Percentiles rank a stretch among this genome's conserved stretches.
Evolutionary conservation across 2,329 filamentous ascomycete species (phyloP).

Genomic region (Beauveria medogensis): DNA sequence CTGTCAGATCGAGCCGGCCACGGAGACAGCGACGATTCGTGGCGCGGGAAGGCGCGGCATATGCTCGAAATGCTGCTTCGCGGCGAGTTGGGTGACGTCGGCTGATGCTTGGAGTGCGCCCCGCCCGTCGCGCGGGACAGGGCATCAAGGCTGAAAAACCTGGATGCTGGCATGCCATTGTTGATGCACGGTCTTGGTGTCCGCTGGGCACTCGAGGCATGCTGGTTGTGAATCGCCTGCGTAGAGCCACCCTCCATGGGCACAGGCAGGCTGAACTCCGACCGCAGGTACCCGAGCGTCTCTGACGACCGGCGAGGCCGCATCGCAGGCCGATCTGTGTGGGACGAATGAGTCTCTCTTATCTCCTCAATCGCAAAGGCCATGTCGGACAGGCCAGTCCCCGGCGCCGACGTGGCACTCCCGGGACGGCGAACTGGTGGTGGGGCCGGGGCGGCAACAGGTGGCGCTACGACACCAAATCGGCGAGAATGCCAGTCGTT

Average conservation of each 20-base stretch:
- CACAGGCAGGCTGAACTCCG: not conserved
- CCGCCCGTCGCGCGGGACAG: constrained; percentile 11
- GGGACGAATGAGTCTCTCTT: not conserved
- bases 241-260: constrained; percentile 3
- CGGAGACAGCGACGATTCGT: constrained; percentile 5
- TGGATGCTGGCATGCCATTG: constrained; percentile 7
- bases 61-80: not conserved
- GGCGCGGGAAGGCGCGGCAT: not conserved
- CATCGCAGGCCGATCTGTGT: not conserved
- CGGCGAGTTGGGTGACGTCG: not conserved
- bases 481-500: constrained; percentile 25
- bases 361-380: not conserved
- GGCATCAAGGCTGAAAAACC: constrained; percentile 13
- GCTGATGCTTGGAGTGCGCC: not conserved
- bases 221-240: constrained; percentile 13
- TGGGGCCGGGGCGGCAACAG: not conserved
- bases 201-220: constrained; percentile 8
- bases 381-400: not conserved
- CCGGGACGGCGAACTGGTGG: not conserved
- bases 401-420: not conserved
- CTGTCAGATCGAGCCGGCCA: constrained; percentile 10
- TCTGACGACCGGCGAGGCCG: constrained; percentile 15
- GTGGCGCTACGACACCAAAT: not conserved
- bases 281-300: constrained; percentile 12
- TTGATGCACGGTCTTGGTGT: not conserved